Evolutionary conservation across 257 asterid species (phyloP).

Genomic region (Solanum phureja): DNA sequence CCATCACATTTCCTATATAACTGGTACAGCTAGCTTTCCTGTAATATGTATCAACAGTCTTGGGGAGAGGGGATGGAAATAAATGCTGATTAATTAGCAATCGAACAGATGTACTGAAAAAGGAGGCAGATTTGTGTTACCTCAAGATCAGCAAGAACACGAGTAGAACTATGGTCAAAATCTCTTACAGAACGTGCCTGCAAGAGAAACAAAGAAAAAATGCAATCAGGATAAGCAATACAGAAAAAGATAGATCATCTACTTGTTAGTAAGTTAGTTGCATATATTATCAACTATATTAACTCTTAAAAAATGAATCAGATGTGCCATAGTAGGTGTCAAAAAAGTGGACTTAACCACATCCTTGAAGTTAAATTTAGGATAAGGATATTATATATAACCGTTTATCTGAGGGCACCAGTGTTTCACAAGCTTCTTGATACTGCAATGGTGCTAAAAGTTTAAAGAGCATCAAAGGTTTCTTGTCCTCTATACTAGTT

Average conservation of each 20-base stretch:
- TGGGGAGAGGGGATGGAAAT: background rate
- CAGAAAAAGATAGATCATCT: background rate
- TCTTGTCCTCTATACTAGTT: background rate
- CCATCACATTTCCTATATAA: constrained; percentile 57
- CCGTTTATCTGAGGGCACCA: background rate
- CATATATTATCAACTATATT: background rate
- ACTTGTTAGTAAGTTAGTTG: background rate
- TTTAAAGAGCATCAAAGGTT: background rate
- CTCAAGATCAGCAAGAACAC: constrained; percentile 67
- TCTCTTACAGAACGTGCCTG: constrained; percentile 72
- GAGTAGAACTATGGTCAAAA: constrained; percentile 70
- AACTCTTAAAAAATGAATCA: background rate
- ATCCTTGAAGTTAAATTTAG: background rate
- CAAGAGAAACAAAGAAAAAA: background rate
- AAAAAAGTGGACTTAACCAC: background rate
- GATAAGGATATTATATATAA: background rate
- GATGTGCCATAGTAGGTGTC: background rate
- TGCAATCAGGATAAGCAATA: background rate
- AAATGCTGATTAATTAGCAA: background rate
- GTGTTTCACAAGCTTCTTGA: background rate
- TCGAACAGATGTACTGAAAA: background rate
- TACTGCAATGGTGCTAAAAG: background rate
- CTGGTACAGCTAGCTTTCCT: constrained; percentile 64
- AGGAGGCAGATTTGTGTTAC: constrained; percentile 23
- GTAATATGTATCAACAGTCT: constrained; percentile 93